Conservation (phyloP, 768 basidiomycete genomes). For the Pleurotus cornucopiae region DNA sequence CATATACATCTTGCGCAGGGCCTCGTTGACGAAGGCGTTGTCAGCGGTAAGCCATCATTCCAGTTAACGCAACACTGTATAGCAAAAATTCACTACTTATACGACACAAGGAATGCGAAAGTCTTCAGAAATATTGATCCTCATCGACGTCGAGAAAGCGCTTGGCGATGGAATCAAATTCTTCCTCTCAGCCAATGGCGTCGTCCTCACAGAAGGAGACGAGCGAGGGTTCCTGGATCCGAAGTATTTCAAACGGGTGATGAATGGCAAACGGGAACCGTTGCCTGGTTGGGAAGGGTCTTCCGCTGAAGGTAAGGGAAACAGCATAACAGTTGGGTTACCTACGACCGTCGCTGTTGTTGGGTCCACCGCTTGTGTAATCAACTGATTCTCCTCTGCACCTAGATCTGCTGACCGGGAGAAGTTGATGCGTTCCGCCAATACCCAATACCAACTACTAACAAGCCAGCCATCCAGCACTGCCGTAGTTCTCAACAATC, state of each 20-base stretch:
- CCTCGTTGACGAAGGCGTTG: constrained; percentile 56
- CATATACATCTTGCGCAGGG: constrained; percentile 93
- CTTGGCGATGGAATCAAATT: constrained; percentile 69
- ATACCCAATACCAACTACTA: no score
- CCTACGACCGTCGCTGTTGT: constrained; percentile 1
- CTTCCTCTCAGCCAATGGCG: constrained; percentile 80
- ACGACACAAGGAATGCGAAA: constrained; percentile 67
- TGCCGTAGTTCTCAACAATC: no score
- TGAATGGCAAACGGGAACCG: constrained; percentile 36
- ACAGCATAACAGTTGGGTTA: neutral
- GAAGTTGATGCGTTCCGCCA: no score
- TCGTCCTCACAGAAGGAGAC: constrained; percentile 82
- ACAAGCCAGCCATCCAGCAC: no score
- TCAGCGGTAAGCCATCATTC: constrained; percentile 61
- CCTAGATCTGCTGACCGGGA: no score
- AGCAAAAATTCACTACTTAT: neutral
- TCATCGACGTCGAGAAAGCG: constrained; percentile 70
- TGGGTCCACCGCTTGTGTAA: neutral
- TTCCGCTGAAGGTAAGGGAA: neutral
- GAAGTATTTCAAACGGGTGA: constrained; percentile 68
- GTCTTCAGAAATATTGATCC: constrained; percentile 76
- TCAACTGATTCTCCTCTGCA: neutral
- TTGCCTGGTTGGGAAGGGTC: constrained; percentile 30
- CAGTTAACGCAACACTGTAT: neutral
- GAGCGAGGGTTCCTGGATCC: constrained; percentile 54